Evolutionary conservation across 495 filamentous ascomycete species (phyloP), one percentile per base, ranked within the genome.

Genomic region (Bombardia bombarda): DNA sequence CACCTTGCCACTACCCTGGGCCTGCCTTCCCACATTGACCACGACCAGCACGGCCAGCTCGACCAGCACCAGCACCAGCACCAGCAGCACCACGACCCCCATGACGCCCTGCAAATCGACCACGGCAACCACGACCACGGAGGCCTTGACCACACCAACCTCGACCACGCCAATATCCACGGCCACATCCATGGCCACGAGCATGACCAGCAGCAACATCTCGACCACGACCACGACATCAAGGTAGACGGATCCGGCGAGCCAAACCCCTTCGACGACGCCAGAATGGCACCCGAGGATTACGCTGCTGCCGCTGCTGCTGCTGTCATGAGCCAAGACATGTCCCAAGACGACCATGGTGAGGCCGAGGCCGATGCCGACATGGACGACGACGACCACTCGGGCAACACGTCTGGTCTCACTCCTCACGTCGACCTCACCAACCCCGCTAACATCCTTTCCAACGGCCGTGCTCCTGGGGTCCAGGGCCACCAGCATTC

Each of bases 151-250:
- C 20, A 20, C 20, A 38, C 26, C 22, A 28, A 43, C 28, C 36
- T 13, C n/a, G 30, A 30, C 21, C 24, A 18, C 16, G n/a, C n/a
- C n/a, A n/a, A n/a, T n/a, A n/a, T n/a, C n/a, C 31, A 31, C 39
- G 40, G 22, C 17, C 38, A 42, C 31, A 21, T 25, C 28, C 38
- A 42, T 16, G 14, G 35, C 19, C 43, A 39, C 9, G 35, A 32
- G 13, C 38, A 28, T 18, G 23, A 40, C 23, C 26, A 42, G 17
- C 14, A 30, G 12, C n/a, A n/a, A n/a, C n/a, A n/a, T n/a, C n/a
- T n/a, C n/a, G n/a, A n/a, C n/a, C n/a, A n/a, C n/a, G 74, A 77
- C 42, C 79, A 80, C 43, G 75, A 80, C 50, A 74, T 77, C 7
- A 75, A 77, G 50, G 71, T 73, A 51, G 65, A 79, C 12, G 73